These are phyloP conservation scores for Ligustrum vulgare DNA, from an alignment of 257 asterid genomes.

Conservation along the genomic window DNA sequence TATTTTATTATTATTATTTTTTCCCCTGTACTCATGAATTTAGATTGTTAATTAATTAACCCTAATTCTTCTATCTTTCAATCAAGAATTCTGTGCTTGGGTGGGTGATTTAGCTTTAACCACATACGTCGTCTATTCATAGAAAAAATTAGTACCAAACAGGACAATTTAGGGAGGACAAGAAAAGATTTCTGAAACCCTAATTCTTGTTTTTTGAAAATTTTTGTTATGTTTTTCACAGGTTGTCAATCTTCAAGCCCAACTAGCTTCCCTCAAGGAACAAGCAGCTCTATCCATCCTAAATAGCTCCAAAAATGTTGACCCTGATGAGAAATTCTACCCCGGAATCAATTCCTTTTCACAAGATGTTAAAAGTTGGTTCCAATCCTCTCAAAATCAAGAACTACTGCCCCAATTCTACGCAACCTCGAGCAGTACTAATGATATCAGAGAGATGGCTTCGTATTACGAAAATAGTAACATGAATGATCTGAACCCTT, in stretches of 20 bases:
- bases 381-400: slow-evolving; percentile 37
- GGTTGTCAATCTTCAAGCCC: slow-evolving; percentile 47
- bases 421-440: slow-evolving; percentile 10
- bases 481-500: slow-evolving; percentile 19
- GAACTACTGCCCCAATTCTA: slow-evolving; percentile 42
- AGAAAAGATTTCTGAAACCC: slow-evolving; percentile 5
- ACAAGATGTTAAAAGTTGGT: slow-evolving; percentile 64
- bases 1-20: no score
- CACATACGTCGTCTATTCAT: slow-evolving; percentile 14
- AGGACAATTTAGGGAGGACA: neutral
- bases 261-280: slow-evolving; percentile 41
- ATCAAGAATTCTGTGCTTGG: neutral
- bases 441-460: slow-evolving; percentile 16
- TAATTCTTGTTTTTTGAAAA: neutral
- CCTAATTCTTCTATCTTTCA: neutral
- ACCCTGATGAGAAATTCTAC: slow-evolving; percentile 52
- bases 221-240: neutral
- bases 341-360: slow-evolving; percentile 27
- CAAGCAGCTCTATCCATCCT: slow-evolving; percentile 36
- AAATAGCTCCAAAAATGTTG: slow-evolving; percentile 30
- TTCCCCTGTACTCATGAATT: slow-evolving; percentile 12
- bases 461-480: slow-evolving; percentile 9
- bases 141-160: slow-evolving; percentile 1
- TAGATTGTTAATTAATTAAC: neutral
- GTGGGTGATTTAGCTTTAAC: slow-evolving; percentile 18